Base-by-base conservation (phyloP, 1,284 basidiomycete genomes). In the Ganoderma resinaceum region DNA sequence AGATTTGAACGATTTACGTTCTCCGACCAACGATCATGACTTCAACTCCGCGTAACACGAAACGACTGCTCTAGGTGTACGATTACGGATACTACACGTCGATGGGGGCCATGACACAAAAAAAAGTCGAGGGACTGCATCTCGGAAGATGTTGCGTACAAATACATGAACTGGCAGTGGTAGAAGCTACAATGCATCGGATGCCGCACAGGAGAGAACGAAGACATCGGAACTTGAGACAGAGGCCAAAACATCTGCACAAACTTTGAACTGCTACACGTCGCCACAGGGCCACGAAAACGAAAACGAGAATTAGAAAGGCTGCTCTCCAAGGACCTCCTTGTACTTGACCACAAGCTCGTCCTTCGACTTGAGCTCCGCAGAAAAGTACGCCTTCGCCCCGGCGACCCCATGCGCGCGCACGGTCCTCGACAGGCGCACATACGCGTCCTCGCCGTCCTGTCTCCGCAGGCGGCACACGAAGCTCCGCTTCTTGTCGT, bases 311-410 rank as follows among this genome's bases (percentile, higher is more conserved):
- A n/a, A 18, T 75, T 66, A 76, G 63, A 78, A 79, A 6, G 75
- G 71, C 63, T 78, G 78, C 71, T 84, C 85, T 5, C 86, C 86
- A 61, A 88, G 72, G 4, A 85, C 79, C 63, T 88, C 84, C 7
- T 81, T 81, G 18, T 84, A 76, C 68, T 87, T 87, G 38, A 89
- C 80, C 1, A 86, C 78, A 62, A 89, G 70, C 72, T 83, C 82
- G 61, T 87, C 79, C 61, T 78, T 77, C 43, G 76, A 82, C 72
- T 78, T 83, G 70, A 89, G 66, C 73, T 86, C 85, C 0, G 87
- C 87, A 2, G 82, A 78, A 66, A 89, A 88, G 73, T 89, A 89
- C 0, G 84, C 88, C 75, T 88, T 89, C n/a, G 77, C 75, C 0
- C 84, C 83, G 4, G 78, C 78, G 4, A 84, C 80, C 3, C 86